A percentile compares a stretch with the other conserved stretches of the same genome.
phyloP scores from a whole-genome alignment of 2,329 filamentous ascomycete genomes.

The Fusarium floridanum region DNA sequence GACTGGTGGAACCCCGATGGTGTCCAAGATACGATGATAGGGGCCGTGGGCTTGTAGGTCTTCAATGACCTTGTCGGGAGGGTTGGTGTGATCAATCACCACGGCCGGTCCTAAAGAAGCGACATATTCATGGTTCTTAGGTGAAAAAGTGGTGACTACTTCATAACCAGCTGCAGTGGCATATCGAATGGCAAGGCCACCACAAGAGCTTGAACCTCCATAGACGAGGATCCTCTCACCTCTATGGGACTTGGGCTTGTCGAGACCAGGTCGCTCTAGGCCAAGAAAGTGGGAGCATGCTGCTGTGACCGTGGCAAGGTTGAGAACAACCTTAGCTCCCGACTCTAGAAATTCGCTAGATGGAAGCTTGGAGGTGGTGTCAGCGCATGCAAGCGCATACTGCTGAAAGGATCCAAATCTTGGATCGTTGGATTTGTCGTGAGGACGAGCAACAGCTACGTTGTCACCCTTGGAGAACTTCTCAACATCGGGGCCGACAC shows the following conservation, averaged over 20 bases:
- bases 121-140: neutral
- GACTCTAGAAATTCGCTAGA: neutral
- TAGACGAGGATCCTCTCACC: neutral
- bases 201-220: neutral
- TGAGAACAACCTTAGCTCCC: neutral
- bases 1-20: neutral
- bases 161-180: neutral
- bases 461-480: neutral
- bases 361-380: neutral
- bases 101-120: neutral
- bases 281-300: neutral
- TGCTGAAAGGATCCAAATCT: slow-evolving; percentile 1
- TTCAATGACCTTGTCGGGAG: neutral
- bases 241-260: neutral
- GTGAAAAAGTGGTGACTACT: slow-evolving; percentile 1
- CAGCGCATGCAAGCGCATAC: neutral
- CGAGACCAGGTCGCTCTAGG: neutral
- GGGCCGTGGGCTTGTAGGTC: neutral
- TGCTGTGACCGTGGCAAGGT: neutral
- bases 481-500: neutral
- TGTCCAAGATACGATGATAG: neutral
- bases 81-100: neutral
- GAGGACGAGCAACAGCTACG: neutral
- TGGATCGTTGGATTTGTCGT: neutral
- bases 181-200: neutral